These are phyloP conservation scores for Russula sp. DNA, from an alignment of 768 basidiomycete genomes.

Conservation along the genomic window DNA sequence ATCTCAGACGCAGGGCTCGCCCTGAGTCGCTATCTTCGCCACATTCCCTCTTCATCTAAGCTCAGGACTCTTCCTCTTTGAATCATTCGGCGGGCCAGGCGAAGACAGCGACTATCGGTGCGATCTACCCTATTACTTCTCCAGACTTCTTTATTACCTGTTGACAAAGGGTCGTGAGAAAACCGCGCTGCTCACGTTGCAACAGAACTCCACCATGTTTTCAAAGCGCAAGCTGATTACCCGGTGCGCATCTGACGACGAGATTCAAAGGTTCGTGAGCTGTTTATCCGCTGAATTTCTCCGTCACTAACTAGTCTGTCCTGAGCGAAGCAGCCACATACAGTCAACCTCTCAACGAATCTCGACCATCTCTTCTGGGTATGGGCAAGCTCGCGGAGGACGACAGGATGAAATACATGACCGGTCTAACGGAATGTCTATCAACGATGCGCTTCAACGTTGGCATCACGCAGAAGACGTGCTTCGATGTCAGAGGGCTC, in stretches of 20 bases:
- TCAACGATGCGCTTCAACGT: constrained; percentile 71
- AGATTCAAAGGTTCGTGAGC: constrained; percentile 67
- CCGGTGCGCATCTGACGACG: constrained; percentile 68
- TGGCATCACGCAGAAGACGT: constrained; percentile 90
- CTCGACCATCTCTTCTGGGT: constrained; percentile 74
- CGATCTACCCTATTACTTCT: constrained; percentile 28
- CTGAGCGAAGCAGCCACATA: constrained; percentile 76
- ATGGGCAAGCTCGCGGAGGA: constrained; percentile 48
- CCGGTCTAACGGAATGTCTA: constrained; percentile 77
- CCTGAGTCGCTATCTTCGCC: constrained; percentile 73
- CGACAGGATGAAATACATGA: constrained; percentile 53
- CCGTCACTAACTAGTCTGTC: constrained; percentile 12
- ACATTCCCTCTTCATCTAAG: constrained; percentile 31
- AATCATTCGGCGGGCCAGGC: constrained; percentile 30
- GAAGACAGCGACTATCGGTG: constrained; percentile 39
- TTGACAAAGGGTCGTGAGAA: constrained; percentile 40
- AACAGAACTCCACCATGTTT: constrained; percentile 80
- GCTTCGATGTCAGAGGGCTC: constrained; percentile 48
- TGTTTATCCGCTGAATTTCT: constrained; percentile 19
- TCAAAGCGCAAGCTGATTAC: constrained; percentile 69
- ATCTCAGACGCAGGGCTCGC: constrained; percentile 83
- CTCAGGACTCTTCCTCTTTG: constrained; percentile 28
- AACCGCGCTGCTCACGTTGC: constrained; percentile 74
- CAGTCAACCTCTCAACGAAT: constrained; percentile 81
- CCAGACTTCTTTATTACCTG: background rate